Evolutionary conservation across 2,329 filamentous ascomycete genomes (phyloP).

Genomic region (Trichoderma lentiforme): DNA sequence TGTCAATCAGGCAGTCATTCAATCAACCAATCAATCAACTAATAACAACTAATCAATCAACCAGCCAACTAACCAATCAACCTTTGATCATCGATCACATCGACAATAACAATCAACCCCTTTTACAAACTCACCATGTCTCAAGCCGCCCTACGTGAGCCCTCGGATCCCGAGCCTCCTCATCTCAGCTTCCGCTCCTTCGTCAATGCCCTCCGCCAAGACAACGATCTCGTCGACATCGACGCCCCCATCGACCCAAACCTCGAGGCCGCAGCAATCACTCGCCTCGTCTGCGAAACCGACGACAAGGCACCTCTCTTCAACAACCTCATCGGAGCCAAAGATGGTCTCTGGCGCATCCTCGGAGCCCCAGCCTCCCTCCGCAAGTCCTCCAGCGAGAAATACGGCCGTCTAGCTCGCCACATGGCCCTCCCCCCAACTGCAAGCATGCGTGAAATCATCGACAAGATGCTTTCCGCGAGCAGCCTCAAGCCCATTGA

Average conservation of each 20-base stretch:
- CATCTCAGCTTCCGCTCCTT: conserved; percentile 44
- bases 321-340: conserved; percentile 47
- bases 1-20: not conserved
- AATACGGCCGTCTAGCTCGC: conserved; percentile 41
- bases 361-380: conserved; percentile 43
- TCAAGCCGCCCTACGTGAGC: not conserved
- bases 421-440: conserved; percentile 40
- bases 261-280: conserved; percentile 47
- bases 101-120: not conserved
- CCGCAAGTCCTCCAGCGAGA: conserved; percentile 29
- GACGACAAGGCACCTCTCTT: conserved; percentile 48
- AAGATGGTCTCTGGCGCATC: conserved; percentile 46
- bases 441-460: conserved; percentile 33
- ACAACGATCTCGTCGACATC: conserved; percentile 45
- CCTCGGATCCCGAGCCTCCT: conserved; percentile 11
- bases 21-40: not conserved
- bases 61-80: not conserved
- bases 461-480: conserved; percentile 38
- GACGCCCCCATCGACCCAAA: conserved; percentile 41
- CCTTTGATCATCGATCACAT: not conserved
- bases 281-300: conserved; percentile 42
- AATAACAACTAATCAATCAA: not conserved
- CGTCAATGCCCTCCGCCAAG: conserved; percentile 40
- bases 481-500: not conserved
- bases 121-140: not conserved